These are phyloP conservation scores for Nothomitra cinnamomea DNA, from an alignment of 2,329 filamentous ascomycete genomes.

Conservation along the genomic window DNA sequence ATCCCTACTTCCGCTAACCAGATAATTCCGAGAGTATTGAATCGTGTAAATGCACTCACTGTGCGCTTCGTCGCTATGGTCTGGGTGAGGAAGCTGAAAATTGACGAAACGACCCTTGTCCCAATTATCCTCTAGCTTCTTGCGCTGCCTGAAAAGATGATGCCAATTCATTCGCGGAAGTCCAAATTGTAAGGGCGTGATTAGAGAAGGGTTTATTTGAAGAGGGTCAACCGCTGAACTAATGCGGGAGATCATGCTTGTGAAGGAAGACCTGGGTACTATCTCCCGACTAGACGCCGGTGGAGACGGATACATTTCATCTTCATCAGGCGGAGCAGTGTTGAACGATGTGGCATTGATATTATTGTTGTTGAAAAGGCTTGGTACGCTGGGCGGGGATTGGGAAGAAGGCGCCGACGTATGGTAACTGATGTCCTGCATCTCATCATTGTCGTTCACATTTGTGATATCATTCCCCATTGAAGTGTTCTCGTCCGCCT, in stretches of 20 bases:
- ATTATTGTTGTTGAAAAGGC: conserved; percentile 1
- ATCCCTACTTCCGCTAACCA: conserved; percentile 89
- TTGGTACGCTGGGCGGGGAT: background rate
- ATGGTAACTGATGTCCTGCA: conserved; percentile 21
- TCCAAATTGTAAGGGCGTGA: conserved; percentile 2
- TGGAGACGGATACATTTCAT: conserved; percentile 5
- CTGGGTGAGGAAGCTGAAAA: conserved; percentile 80
- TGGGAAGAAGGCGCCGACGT: conserved; percentile 6
- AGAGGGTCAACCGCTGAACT: background rate
- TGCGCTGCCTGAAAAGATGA: conserved; percentile 77
- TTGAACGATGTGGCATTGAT: background rate
- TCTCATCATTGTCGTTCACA: conserved; percentile 17
- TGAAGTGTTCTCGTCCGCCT: conserved; percentile 24
- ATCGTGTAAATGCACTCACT: conserved; percentile 88
- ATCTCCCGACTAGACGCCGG: background rate
- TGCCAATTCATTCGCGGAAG: conserved; percentile 68
- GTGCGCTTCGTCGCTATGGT: conserved; percentile 66
- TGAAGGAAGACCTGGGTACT: background rate
- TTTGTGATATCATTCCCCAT: background rate
- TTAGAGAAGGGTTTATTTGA: conserved; percentile 1
- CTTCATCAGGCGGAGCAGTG: background rate
- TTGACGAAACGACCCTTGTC: conserved; percentile 63
- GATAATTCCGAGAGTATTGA: conserved; percentile 68
- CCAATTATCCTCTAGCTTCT: conserved; percentile 81
- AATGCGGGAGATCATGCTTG: background rate